These are phyloP conservation scores for Orbilia quercus DNA, from an alignment of 2,329 filamentous ascomycete species.

Conservation along the genomic window DNA sequence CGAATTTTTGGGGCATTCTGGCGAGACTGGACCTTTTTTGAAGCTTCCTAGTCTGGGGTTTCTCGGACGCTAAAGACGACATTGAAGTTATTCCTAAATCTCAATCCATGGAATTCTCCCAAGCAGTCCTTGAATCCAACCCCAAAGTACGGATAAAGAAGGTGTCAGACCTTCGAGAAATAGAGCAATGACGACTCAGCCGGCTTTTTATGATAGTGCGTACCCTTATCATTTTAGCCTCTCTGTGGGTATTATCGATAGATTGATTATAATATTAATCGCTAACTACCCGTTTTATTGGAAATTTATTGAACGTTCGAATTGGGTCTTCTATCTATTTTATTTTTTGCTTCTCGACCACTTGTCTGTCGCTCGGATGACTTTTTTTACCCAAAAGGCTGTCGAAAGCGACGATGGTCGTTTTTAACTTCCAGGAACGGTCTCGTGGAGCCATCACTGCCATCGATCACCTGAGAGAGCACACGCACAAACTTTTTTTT, in stretches of 20 bases:
- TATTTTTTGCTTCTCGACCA: no score
- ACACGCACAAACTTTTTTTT: constrained; percentile 48
- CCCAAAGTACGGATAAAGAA: constrained; percentile 42
- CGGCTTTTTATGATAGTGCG: constrained; percentile 9
- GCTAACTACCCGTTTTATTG: no score
- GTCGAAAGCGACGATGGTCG: constrained; percentile 43
- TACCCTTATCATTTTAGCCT: constrained; percentile 32
- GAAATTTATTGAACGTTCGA: no score
- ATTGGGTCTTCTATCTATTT: no score
- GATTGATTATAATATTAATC: not conserved
- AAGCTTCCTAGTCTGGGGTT: constrained; percentile 54
- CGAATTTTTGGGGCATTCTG: constrained; percentile 21
- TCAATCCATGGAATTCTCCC: constrained; percentile 50
- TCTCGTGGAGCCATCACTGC: constrained; percentile 55
- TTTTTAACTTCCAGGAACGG: constrained; percentile 56
- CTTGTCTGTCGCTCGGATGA: constrained; percentile 21
- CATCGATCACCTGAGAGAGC: constrained; percentile 52
- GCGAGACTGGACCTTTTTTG: constrained; percentile 37
- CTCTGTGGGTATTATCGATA: constrained; percentile 42
- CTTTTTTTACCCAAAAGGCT: constrained; percentile 27
- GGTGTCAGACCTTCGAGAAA: constrained; percentile 21
- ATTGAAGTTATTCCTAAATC: constrained; percentile 20
- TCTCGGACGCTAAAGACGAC: constrained; percentile 20
- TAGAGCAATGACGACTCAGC: constrained; percentile 30
- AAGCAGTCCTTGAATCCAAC: constrained; percentile 23